A percentile compares a stretch with the other conserved stretches of the same genome.
These are phyloP conservation scores for Suillus placidus DNA, from an alignment of 768 basidiomycete genomes.

Conservation along the genomic window DNA sequence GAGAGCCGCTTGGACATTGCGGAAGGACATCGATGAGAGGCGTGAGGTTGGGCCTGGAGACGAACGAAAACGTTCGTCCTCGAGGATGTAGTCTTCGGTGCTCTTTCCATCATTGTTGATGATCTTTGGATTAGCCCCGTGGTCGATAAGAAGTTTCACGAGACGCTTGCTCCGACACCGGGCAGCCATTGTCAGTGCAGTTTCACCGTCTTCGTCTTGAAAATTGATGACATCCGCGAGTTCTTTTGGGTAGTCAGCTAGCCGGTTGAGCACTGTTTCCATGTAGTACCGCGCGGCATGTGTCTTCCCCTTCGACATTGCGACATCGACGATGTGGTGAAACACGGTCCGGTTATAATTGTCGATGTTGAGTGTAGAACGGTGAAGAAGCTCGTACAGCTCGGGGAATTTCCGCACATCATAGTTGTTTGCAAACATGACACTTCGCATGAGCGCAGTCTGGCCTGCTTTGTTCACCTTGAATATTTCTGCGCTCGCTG, in stretches of 20 bases:
- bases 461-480: slow-evolving; percentile 96
- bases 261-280: slow-evolving; percentile 88
- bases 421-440: slow-evolving; percentile 99
- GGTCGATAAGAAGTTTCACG: slow-evolving; percentile 93
- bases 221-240: slow-evolving; percentile 98
- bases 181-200: slow-evolving; percentile 94
- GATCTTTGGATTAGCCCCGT: slow-evolving; percentile 95
- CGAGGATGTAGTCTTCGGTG: slow-evolving; percentile 97
- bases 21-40: slow-evolving; percentile 66
- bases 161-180: slow-evolving; percentile 93
- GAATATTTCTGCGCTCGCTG: slow-evolving; percentile 96
- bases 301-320: slow-evolving; percentile 96
- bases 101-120: slow-evolving; percentile 94
- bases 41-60: slow-evolving; percentile 83
- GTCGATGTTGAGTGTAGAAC: slow-evolving; percentile 99
- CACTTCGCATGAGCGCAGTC: slow-evolving; percentile 96
- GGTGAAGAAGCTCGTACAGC: slow-evolving; percentile 93
- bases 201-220: slow-evolving; percentile 98
- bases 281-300: slow-evolving; percentile 99
- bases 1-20: slow-evolving; percentile 66
- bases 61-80: slow-evolving; percentile 95
- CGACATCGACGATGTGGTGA: slow-evolving; percentile 96
- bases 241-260: slow-evolving; percentile 94
- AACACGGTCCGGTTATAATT: slow-evolving; percentile 97
- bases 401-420: slow-evolving; percentile 99